phyloP scores from a whole-genome alignment of 1,284 basidiomycete genomes.

The Moniliophthora roreri region DNA sequence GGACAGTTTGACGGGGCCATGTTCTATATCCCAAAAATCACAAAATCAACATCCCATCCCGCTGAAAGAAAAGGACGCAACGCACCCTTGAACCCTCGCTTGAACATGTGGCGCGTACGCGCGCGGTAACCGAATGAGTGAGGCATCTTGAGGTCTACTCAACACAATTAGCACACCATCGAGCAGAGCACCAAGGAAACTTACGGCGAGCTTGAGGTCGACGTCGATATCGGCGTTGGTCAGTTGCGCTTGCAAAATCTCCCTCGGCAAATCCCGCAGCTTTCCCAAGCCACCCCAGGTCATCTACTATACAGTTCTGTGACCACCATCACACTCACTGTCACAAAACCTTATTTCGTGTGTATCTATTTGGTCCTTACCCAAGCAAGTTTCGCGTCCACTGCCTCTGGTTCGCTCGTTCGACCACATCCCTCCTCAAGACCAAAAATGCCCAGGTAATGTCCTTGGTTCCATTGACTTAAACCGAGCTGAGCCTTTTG shows the following conservation, averaged over 20 bases:
- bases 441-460: slow-evolving; percentile 82
- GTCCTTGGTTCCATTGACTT: slow-evolving; percentile 25
- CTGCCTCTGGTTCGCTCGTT: slow-evolving; percentile 16
- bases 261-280: slow-evolving; percentile 41
- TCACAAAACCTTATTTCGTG: slow-evolving; percentile 26
- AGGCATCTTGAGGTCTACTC: slow-evolving; percentile 83
- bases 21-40: slow-evolving; percentile 55
- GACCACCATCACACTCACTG: background rate
- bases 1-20: slow-evolving; percentile 89
- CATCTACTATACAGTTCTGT: slow-evolving; percentile 8
- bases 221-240: slow-evolving; percentile 44
- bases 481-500: slow-evolving; percentile 34
- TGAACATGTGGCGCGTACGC: slow-evolving; percentile 99
- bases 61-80: slow-evolving; percentile 13
- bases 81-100: slow-evolving; percentile 93
- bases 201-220: slow-evolving; percentile 38
- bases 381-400: background rate
- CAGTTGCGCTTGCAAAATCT: slow-evolving; percentile 29
- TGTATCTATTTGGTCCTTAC: slow-evolving; percentile 27
- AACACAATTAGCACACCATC: slow-evolving; percentile 18
- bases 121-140: slow-evolving; percentile 99
- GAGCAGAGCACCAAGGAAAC: slow-evolving; percentile 19
- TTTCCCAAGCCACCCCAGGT: slow-evolving; percentile 41
- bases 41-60: background rate
- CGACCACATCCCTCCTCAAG: slow-evolving; percentile 50